Evolutionary conservation across 169 alveolate genomes (phyloP).

Genomic region (Plasmodium gonderi): DNA sequence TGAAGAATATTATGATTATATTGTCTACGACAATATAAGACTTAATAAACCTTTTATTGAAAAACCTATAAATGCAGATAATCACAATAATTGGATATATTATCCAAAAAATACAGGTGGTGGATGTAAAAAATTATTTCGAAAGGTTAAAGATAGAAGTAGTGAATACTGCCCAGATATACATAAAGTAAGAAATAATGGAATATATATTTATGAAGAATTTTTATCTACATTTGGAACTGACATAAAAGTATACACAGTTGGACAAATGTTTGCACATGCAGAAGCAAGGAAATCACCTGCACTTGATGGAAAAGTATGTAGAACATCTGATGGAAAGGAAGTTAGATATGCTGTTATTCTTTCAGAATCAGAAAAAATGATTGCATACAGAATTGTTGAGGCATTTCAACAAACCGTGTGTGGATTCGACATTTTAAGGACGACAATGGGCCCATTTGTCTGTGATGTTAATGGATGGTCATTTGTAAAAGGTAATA

Average conservation of each 20-base stretch:
- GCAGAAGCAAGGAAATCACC: slow-evolving; percentile 99
- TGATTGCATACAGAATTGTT: slow-evolving; percentile 94
- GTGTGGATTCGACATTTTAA: slow-evolving; percentile 94
- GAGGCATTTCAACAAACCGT: slow-evolving; percentile 94
- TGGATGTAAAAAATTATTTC: slow-evolving; percentile 91
- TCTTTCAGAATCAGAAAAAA: slow-evolving; percentile 94
- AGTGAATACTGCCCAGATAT: slow-evolving; percentile 87
- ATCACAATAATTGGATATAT: slow-evolving; percentile 97
- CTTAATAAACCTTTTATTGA: slow-evolving; percentile 97
- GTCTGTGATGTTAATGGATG: slow-evolving; percentile 99
- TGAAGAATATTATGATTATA: slow-evolving; percentile 94
- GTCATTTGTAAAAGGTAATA: slow-evolving; percentile 96
- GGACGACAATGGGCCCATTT: slow-evolving; percentile 92
- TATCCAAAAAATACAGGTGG: slow-evolving; percentile 95
- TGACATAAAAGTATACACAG: slow-evolving; percentile 98
- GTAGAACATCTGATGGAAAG: slow-evolving; percentile 93
- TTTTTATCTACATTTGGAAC: slow-evolving; percentile 97
- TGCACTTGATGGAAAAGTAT: slow-evolving; percentile 92
- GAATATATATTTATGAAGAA: slow-evolving; percentile 94
- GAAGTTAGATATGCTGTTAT: slow-evolving; percentile 97
- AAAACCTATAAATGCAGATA: slow-evolving; percentile 97
- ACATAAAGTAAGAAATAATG: slow-evolving; percentile 91
- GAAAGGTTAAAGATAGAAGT: slow-evolving; percentile 91
- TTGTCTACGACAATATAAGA: slow-evolving; percentile 90
- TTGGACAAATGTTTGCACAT: slow-evolving; percentile 97